Base-by-base conservation (phyloP, 768 basidiomycete species). In the Phlebiopsis flavidoalba region DNA sequence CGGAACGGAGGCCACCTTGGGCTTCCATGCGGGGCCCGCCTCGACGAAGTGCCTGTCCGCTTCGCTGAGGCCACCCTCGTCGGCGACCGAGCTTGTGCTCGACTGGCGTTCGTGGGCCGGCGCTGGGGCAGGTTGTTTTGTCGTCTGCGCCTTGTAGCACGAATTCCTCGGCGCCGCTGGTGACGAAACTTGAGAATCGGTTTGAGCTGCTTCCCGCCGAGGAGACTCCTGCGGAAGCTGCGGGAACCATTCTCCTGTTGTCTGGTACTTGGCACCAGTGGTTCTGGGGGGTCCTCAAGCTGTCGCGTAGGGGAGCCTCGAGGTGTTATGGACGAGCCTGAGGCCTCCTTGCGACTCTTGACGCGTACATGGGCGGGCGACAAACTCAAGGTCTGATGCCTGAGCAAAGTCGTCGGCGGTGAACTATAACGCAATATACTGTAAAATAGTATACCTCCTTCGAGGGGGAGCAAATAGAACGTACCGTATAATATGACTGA, bases 101-200 rank as follows among this genome's bases (percentile, higher is more conserved):
- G 14, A 70, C 65, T 51, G 68, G 53, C 64, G 63, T 3, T 60
- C 61, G 43, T 66, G 66, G 17, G 36, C 43, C n/a, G 65, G 43
- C 1, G 58, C 17, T 8, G 66, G 62, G 7, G 68, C 49, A 35
- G 70, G 59, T 7, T 71, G 63, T 14, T n/a, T 78, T 76, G 48
- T 74, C 70, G 1, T 74, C 71, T 26, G 74, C 76, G 4, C 91
- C 91, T 53, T 87, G 83, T n/a, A 93, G 79, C 8, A 93, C 80
- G 75, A 86, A 93, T 55, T 87, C 86, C 70, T 93, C 91, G 10
- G 91, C 91, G 37, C 91, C 91, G 60, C 87, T 91, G 7, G 88
- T 91, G 14, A 93, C 91, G 70, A 93, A 93, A 59, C 80, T 87
- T 0, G 90, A 91, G 73, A 93, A 93, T n/a, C 91, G 81, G 70